Evolutionary conservation across 2,329 filamentous ascomycete species (phyloP), one percentile per base, ranked within the genome.

Genomic region (Chrysosporium queenslandicum): DNA sequence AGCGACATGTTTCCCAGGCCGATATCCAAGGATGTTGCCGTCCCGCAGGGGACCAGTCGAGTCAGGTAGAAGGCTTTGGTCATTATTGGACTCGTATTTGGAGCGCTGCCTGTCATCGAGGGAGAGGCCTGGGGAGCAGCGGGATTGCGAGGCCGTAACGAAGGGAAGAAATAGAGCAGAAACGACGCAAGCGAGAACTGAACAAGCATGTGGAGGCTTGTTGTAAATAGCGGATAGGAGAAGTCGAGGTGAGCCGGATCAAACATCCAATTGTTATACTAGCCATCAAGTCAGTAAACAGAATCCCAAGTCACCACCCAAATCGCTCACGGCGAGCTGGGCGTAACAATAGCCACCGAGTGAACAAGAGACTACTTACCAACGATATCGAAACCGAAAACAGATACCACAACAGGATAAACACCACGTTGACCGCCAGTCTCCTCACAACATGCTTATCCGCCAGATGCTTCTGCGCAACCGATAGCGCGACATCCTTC

Each of bases 261-360:
- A 71, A 98, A 97, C 91, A 98, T 97, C 92, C 92, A 97, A 74
- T 96, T 97, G 78, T 98, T 98, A 76, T 97, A 98, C 85, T 92
- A 21, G 9, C 29, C n/a, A n/a, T n/a, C n/a, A 39, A 23, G 37
- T 42, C 40, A 42, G 23, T 40, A 40, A 40, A 16, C 12, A 3
- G 7, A 18, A 3, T 16, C 20, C 16, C 36, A 21, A 53, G 37
- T n/a, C n/a, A n/a, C n/a, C n/a, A n/a, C n/a, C n/a, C n/a, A n/a
- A n/a, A n/a, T n/a, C n/a, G n/a, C n/a, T n/a, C n/a, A n/a, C n/a
- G n/a, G n/a, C n/a, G n/a, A n/a, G n/a, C n/a, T n/a, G n/a, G n/a
- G n/a, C n/a, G n/a, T n/a, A n/a, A n/a, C n/a, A n/a, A n/a, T n/a
- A n/a, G n/a, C n/a, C n/a, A n/a, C n/a, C n/a, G n/a, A n/a, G 36